Conservation (phyloP, 2,329 filamentous ascomycete genomes). For the Alternaria consortialis region DNA sequence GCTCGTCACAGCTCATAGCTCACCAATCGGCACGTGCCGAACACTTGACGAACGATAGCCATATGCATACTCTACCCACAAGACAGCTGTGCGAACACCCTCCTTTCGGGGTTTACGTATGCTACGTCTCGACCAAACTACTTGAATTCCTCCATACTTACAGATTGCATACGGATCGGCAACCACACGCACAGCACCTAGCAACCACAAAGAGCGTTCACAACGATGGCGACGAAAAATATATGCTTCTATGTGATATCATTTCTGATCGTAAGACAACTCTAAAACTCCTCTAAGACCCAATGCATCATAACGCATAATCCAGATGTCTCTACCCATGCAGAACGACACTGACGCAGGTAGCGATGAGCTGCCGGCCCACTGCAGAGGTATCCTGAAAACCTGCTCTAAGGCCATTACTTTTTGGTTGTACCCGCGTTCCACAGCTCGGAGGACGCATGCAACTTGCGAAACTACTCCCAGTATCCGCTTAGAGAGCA, state of each 20-base stretch:
- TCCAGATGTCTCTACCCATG: slow-evolving; percentile 46
- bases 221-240: neutral
- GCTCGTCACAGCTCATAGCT: slow-evolving; percentile 33
- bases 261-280: slow-evolving; percentile 48
- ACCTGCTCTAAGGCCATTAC: slow-evolving; percentile 42
- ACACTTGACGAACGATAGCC: neutral
- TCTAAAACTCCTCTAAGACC: slow-evolving; percentile 53
- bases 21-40: slow-evolving; percentile 25
- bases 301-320: slow-evolving; percentile 49
- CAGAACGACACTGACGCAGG: slow-evolving; percentile 46
- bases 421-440: slow-evolving; percentile 39
- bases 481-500: slow-evolving; percentile 70
- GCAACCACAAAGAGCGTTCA: neutral
- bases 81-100: neutral
- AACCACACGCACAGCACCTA: neutral
- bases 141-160: neutral
- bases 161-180: neutral
- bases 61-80: neutral
- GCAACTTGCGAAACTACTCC: slow-evolving; percentile 33
- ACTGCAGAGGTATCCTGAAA: slow-evolving; percentile 42
- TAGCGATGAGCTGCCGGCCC: slow-evolving; percentile 46
- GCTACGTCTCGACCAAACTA: neutral
- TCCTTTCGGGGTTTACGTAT: neutral
- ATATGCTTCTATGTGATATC: slow-evolving; percentile 37
- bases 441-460: slow-evolving; percentile 39